These are phyloP conservation scores for Podospora appendiculata DNA, from an alignment of 495 filamentous ascomycete genomes.

Conservation along the genomic window DNA sequence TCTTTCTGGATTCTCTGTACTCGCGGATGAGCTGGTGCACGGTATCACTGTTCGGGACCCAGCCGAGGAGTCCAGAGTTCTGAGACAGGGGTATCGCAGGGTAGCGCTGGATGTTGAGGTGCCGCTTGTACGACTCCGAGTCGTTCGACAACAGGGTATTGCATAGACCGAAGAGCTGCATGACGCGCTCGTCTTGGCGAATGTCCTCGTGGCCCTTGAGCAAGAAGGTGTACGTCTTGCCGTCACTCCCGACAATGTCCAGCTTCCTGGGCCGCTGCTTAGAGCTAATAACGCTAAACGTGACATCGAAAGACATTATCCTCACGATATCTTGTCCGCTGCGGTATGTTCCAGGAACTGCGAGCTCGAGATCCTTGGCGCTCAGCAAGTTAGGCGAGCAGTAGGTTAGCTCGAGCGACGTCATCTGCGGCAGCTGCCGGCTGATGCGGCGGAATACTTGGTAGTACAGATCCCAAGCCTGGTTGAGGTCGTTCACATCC, in stretches of 20 bases:
- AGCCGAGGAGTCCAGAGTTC: conserved; percentile 87
- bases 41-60: conserved; percentile 98
- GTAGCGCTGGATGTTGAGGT: conserved; percentile 91
- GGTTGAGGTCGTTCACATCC: conserved; percentile 89
- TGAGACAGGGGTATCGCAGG: conserved; percentile 93
- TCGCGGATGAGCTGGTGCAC: conserved; percentile 93
- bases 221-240: conserved; percentile 71
- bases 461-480: conserved; percentile 98
- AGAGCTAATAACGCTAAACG: conserved; percentile 86
- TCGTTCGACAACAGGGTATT: conserved; percentile 91
- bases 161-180: conserved; percentile 95
- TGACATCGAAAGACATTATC: conserved; percentile 83
- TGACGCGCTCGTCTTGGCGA: conserved; percentile 95
- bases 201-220: conserved; percentile 99
- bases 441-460: conserved; percentile 93
- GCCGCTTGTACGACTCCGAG: conserved; percentile 90
- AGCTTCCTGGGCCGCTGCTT: conserved; percentile 93
- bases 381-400: conserved; percentile 87
- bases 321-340: conserved; percentile 78
- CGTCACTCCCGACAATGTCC: conserved; percentile 81
- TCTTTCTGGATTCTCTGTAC: conserved; percentile 93
- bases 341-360: conserved; percentile 88
- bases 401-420: conserved; percentile 87
- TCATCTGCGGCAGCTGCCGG: conserved; percentile 85
- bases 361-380: conserved; percentile 77